Percentiles rank a stretch among this genome's conserved stretches.
Evolutionary conservation across 495 filamentous ascomycete species (phyloP).

Genomic region (Aspergillus avenaceus): DNA sequence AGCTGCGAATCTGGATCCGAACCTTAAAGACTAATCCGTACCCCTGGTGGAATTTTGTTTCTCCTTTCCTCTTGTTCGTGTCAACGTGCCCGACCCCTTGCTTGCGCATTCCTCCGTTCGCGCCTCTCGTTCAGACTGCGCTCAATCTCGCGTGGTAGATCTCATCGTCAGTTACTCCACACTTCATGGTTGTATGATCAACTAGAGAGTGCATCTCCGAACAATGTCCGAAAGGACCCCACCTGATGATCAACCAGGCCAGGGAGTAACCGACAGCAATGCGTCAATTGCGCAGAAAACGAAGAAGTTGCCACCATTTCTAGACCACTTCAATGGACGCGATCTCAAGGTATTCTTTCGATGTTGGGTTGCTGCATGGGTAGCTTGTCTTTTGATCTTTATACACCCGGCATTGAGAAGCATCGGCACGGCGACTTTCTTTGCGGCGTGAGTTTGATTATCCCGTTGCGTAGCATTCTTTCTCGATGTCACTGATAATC

Average conservation of each 20-base stretch:
- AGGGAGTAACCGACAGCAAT: not conserved
- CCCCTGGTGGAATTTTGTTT: too few species aligned
- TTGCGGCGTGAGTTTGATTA: conserved; percentile 13
- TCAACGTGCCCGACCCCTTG: too few species aligned
- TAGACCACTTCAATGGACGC: conserved; percentile 43
- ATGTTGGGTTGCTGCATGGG: conserved; percentile 39
- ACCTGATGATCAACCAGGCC: not conserved
- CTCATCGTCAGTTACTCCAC: too few species aligned
- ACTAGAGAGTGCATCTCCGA: too few species aligned
- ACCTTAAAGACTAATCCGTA: too few species aligned
- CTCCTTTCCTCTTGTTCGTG: too few species aligned
- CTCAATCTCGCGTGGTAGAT: too few species aligned
- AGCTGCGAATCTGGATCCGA: too few species aligned
- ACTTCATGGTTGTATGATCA: too few species aligned
- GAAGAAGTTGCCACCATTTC: conserved; percentile 26
- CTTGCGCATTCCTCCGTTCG: too few species aligned
- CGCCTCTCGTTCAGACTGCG: too few species aligned
- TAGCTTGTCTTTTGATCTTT: conserved; percentile 37
- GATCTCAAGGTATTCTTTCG: conserved; percentile 43
- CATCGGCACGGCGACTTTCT: conserved; percentile 24
- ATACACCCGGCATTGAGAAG: conserved; percentile 27
- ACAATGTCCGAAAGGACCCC: too few species aligned
- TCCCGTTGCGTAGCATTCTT: not conserved
- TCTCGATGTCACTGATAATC: not conserved
- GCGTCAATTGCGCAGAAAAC: conserved; percentile 2